These are phyloP conservation scores for Leccinum broughii DNA, from an alignment of 768 basidiomycete genomes.

Conservation along the genomic window DNA sequence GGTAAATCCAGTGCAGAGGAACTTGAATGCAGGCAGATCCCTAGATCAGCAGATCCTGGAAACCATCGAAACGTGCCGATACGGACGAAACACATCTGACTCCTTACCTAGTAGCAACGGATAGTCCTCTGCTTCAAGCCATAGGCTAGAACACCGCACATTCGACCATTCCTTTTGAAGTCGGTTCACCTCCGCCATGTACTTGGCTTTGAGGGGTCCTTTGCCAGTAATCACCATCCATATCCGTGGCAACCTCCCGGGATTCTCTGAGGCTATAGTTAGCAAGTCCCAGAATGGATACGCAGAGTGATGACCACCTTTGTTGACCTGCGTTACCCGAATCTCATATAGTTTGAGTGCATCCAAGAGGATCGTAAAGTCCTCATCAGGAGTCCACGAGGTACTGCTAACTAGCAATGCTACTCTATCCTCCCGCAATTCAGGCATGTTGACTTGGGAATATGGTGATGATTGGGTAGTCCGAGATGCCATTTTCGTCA, in stretches of 20 bases:
- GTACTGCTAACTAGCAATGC: conserved; percentile 90
- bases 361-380: conserved; percentile 80
- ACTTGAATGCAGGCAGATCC: conserved; percentile 87
- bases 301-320: conserved; percentile 8
- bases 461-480: conserved; percentile 25
- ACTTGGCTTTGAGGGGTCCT: conserved; percentile 71
- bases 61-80: not conserved
- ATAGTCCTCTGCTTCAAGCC: conserved; percentile 91
- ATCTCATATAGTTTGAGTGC: conserved; percentile 73
- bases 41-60: conserved; percentile 86
- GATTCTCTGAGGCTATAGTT: conserved; percentile 13
- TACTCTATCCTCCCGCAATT: conserved; percentile 69
- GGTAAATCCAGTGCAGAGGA: conserved; percentile 91
- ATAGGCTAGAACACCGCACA: conserved; percentile 79
- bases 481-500: conserved; percentile 25
- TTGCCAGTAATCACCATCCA: conserved; percentile 89
- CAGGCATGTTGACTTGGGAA: conserved; percentile 38
- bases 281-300: not conserved
- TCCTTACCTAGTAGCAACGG: conserved; percentile 75
- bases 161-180: conserved; percentile 68
- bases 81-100: not conserved
- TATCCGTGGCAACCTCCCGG: conserved; percentile 62
- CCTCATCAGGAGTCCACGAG: conserved; percentile 97
- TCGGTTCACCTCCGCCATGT: conserved; percentile 66
- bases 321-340: conserved; percentile 43